Base-by-base conservation (phyloP, 352 stramenopile species). In the Phytopythium mirpurense region DNA sequence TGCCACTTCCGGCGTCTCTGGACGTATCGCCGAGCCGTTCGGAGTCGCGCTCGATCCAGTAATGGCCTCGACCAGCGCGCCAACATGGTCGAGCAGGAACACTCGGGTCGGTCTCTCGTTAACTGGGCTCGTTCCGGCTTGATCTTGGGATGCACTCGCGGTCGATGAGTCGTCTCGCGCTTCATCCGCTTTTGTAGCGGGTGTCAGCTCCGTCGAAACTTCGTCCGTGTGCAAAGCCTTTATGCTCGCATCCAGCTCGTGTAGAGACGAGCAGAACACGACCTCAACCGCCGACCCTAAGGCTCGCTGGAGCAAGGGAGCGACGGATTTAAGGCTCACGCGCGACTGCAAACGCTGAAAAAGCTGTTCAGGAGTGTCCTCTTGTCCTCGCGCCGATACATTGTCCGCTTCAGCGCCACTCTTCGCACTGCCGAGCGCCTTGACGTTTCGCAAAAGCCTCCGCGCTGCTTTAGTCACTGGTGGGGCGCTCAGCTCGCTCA, bases 401-500 rank as follows among this genome's bases (percentile, higher is more conserved):
- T 2, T 4, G 19, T 16, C 11, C 34, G 45, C 26, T 51, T 29
- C 45, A 10, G 3, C 19, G 26, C 19, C 23, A 5, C 0, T 31
- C 3, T 21, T 7, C 14, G 31, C 34, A 40, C 3, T 31, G 1
- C 7, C 38, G 2, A 14, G 10, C 15, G 11, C 2, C 31, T 52
- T 52, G 26, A 16, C 49, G 37, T 24, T 56, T n/a, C 46, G 53
- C 27, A 83, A 49, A 15, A 81, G 54, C 35, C 72, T 80, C 31
- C 62, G 64, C 62, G 67, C 70, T 4, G 57, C 19, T 12, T 65
- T 83, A 5, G 68, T 86, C 50, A 89, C 42, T 21, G 78, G 78
- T 5, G 78, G 78, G 11, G 45, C 45, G 26, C 61, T 76, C 52
- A 85, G 51, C 23, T 83, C 70, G 18, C 69, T 89, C 19, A 83